Percentiles rank a stretch among this genome's conserved stretches.
Evolutionary conservation across 1,284 basidiomycete species (phyloP).

Genomic region (Cystobasidium sp.): DNA sequence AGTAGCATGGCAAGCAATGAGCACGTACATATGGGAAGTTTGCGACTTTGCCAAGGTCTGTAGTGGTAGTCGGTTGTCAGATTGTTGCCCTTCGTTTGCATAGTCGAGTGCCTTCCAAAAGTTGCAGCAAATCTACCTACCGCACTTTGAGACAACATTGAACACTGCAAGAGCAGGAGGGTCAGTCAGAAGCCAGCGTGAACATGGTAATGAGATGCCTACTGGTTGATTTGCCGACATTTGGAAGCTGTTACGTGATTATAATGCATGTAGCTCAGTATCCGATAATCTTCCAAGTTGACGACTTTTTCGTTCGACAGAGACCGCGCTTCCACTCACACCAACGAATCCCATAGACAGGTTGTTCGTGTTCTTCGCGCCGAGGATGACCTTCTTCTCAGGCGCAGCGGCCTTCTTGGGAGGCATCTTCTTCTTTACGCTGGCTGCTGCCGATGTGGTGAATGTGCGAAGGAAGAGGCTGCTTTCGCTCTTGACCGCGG

Average conservation of each 20-base stretch:
- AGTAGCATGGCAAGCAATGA: neutral
- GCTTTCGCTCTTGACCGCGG: neutral
- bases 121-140: slow-evolving; percentile 58
- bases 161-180: slow-evolving; percentile 54
- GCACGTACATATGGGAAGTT: slow-evolving; percentile 87
- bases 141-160: slow-evolving; percentile 92
- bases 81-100: neutral
- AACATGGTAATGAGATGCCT: slow-evolving; percentile 71
- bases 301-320: slow-evolving; percentile 45
- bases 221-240: slow-evolving; percentile 72
- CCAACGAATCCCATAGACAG: slow-evolving; percentile 49
- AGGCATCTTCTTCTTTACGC: slow-evolving; percentile 67
- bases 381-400: slow-evolving; percentile 84
- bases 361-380: slow-evolving; percentile 83
- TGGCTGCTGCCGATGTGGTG: slow-evolving; percentile 11
- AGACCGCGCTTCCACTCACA: slow-evolving; percentile 7
- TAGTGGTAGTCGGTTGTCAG: neutral
- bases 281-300: neutral
- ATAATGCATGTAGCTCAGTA: slow-evolving; percentile 5
- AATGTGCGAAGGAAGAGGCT: slow-evolving; percentile 6
- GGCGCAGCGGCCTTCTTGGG: slow-evolving; percentile 71
- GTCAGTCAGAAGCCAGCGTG: neutral
- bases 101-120: neutral
- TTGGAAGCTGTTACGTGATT: slow-evolving; percentile 93
- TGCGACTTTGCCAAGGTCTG: slow-evolving; percentile 93